phyloP scores from a whole-genome alignment of 148 eudicot genomes.

The Persicaria tinctoria region DNA sequence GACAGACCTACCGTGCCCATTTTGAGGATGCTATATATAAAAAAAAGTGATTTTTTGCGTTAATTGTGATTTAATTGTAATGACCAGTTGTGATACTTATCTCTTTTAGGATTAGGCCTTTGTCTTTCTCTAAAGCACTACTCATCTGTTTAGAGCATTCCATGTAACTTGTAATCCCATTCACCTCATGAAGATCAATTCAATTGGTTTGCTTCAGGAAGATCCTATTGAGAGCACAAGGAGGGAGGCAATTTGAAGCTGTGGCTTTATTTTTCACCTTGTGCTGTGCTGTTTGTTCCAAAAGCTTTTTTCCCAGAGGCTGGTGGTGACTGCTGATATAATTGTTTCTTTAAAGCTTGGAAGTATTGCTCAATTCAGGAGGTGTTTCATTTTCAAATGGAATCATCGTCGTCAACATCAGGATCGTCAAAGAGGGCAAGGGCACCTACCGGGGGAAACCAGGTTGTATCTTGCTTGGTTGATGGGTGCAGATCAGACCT shows the following conservation, averaged over 20 bases:
- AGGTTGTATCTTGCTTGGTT: slow-evolving; percentile 41
- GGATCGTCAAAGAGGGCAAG: slow-evolving; percentile 52
- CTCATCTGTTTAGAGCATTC: background rate
- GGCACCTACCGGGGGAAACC: slow-evolving; percentile 26
- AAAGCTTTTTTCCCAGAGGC: slow-evolving; percentile 12
- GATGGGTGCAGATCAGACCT: slow-evolving; percentile 63
- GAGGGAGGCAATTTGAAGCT: too few species aligned
- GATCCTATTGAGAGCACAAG: background rate
- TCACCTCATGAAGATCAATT: background rate
- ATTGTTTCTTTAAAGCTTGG: slow-evolving; percentile 46
- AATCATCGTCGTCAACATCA: slow-evolving; percentile 23
- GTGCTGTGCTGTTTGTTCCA: background rate
- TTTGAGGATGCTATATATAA: slow-evolving; percentile 18
- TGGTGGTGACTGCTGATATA: slow-evolving; percentile 19
- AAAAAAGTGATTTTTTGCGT: too few species aligned
- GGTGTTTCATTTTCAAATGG: slow-evolving; percentile 25
- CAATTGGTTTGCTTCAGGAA: background rate
- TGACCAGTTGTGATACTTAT: too few species aligned
- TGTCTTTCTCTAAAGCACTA: too few species aligned
- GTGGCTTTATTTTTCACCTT: too few species aligned
- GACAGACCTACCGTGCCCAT: background rate
- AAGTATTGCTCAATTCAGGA: slow-evolving; percentile 24
- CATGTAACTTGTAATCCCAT: background rate
- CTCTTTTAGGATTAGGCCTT: too few species aligned
- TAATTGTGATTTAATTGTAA: too few species aligned